Percentiles rank a stretch among this genome's conserved stretches.
Evolutionary conservation across 1,139 yeast genomes (phyloP).

Genomic region (Candida anutae): DNA sequence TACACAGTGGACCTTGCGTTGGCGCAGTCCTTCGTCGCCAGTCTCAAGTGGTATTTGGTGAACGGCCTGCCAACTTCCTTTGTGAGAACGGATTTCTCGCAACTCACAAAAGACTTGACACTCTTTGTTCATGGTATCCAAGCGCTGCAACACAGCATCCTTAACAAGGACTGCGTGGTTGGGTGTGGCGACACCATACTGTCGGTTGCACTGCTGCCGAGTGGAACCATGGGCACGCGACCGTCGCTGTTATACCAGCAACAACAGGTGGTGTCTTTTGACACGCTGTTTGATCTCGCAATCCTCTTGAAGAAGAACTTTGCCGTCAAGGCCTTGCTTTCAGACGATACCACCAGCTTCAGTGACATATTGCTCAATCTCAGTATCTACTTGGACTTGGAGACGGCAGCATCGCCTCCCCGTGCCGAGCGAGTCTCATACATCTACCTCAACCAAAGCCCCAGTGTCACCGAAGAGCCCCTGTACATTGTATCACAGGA

Average conservation of each 20-base stretch:
- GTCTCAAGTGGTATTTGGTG: slow-evolving; percentile 25
- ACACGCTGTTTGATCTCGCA: slow-evolving; percentile 24
- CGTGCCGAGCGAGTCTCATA: slow-evolving; percentile 7
- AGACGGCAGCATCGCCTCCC: slow-evolving; percentile 2
- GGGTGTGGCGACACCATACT: slow-evolving; percentile 1
- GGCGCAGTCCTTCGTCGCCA: slow-evolving; percentile 32
- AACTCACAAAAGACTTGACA: slow-evolving; percentile 57
- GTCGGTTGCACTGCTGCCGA: not conserved
- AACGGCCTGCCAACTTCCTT: slow-evolving; percentile 44
- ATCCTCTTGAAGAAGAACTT: slow-evolving; percentile 32
- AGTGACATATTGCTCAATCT: slow-evolving; percentile 31
- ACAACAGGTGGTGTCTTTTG: slow-evolving; percentile 1
- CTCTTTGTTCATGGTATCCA: slow-evolving; percentile 13
- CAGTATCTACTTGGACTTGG: slow-evolving; percentile 28
- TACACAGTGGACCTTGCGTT: slow-evolving; percentile 26
- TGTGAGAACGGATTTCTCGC: slow-evolving; percentile 55
- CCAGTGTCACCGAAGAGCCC: slow-evolving; percentile 18
- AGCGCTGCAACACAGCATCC: slow-evolving; percentile 5
- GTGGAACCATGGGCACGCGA: not conserved
- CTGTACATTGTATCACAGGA: slow-evolving; percentile 26
- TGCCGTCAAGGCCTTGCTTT: slow-evolving; percentile 25
- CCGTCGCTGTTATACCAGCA: not conserved
- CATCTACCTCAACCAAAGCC: slow-evolving; percentile 7
- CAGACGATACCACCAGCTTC: slow-evolving; percentile 26
- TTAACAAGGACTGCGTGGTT: not conserved